A percentile compares a stretch with the other conserved stretches of the same genome.
Conservation (phyloP, 2,329 filamentous ascomycete species). For the Claviceps africana region DNA sequence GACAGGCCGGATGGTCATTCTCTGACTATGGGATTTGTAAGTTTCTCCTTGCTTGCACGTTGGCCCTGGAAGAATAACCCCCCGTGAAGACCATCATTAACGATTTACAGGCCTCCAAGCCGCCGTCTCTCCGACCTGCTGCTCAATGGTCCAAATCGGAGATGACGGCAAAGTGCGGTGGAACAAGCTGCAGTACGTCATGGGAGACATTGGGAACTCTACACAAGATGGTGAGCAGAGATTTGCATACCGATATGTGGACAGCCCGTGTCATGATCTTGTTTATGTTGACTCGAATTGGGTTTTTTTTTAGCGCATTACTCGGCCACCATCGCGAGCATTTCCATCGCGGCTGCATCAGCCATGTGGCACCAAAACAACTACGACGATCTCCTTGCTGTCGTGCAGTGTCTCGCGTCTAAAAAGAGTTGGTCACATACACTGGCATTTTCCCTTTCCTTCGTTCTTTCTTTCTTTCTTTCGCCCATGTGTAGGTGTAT, state of each 20-base stretch:
- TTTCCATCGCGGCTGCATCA: constrained; percentile 39
- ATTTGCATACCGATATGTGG: not conserved
- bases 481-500: not conserved
- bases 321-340: constrained; percentile 44
- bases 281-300: constrained; percentile 10
- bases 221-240: constrained; percentile 32
- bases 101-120: constrained; percentile 36
- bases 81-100: constrained; percentile 3
- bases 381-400: constrained; percentile 59
- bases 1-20: constrained; percentile 68
- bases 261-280: not conserved
- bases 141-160: constrained; percentile 42
- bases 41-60: constrained; percentile 10
- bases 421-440: constrained; percentile 18
- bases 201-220: constrained; percentile 32
- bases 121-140: constrained; percentile 46
- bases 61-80: too few relatives aligned
- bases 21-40: constrained; percentile 50
- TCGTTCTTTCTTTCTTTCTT: not conserved
- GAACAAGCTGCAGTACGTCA: constrained; percentile 38
- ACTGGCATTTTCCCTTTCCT: too few relatives aligned
- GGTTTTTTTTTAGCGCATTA: constrained; percentile 41
- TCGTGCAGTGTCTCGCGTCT: constrained; percentile 36
- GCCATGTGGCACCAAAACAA: constrained; percentile 32
- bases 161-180: constrained; percentile 46